Evolutionary conservation across 768 basidiomycete genomes (phyloP), one percentile per base, ranked within the genome.

Genomic region (Amanita polypyramis): DNA sequence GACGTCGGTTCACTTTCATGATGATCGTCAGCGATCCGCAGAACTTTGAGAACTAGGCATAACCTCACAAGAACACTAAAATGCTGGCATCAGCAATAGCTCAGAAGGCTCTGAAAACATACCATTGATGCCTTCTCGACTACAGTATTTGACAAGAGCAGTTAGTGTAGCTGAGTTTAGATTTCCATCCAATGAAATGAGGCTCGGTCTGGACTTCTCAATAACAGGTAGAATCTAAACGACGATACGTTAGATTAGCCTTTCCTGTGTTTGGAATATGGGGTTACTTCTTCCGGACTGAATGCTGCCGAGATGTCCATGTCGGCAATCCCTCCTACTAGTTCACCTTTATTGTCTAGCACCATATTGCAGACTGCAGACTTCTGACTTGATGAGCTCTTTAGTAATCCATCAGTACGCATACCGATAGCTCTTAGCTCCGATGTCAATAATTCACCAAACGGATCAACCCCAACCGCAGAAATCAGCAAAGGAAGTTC

Each of bases 331-430:
- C 96, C 96, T n/a, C 78, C 77, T 2, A 84, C 69, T 15, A 98
- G 70, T 42, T 75, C 74, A 0, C 93, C 92, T 5, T 68, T 58
- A 23, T 66, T 62, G 58, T 92, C 86, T 38, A 98, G 66, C 30
- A 92, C 69, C 71, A 96, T 76, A 55, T 85, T 93, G 66, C 95
- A 97, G 6, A 89, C 82, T 1, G 95, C 82, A 11, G 88, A 89
- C 41, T 72, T 68, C 23, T 42, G 47, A n/a, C 14, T 32, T 15
- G 65, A 60, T 2, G 64, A 62, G 17, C 54, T 54, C 11, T 56
- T 53, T 1, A 69, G 47, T n/a, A 87, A 60, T 12, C 94, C 95
- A 60, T 97, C 92, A 0, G 72, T 76, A 38, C 91, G 70, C 82
- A 97, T 85, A 9, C 91, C 90, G 10, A 80, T 59, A 15, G 66